These are phyloP conservation scores for Haplographium delicatum DNA, from an alignment of 495 filamentous ascomycete species.

Conservation along the genomic window DNA sequence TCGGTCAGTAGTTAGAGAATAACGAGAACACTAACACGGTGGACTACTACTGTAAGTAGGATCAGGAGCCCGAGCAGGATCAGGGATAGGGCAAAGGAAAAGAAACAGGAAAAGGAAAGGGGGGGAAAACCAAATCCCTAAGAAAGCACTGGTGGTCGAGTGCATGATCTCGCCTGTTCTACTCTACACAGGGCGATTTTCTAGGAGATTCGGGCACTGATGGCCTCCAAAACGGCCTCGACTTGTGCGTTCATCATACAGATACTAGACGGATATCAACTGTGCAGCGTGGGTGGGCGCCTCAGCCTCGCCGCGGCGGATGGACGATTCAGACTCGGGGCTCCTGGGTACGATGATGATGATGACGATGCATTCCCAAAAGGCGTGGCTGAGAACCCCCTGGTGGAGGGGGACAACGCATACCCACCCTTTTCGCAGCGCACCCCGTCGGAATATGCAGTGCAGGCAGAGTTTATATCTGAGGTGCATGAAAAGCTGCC, in stretches of 20 bases:
- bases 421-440: slow-evolving; percentile 9
- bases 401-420: slow-evolving; percentile 6
- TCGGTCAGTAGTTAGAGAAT: slow-evolving; percentile 5
- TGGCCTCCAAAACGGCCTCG: slow-evolving; percentile 6
- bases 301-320: slow-evolving; percentile 13
- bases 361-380: background rate
- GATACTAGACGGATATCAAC: background rate
- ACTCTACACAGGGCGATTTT: no score
- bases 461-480: background rate
- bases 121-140: no score
- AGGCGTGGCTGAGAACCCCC: slow-evolving; percentile 3
- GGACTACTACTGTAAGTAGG: no score
- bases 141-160: no score
- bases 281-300: background rate
- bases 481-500: slow-evolving; percentile 15
- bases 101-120: no score
- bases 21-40: no score
- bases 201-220: background rate
- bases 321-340: no score
- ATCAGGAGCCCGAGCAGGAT: no score
- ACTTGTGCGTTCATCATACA: slow-evolving; percentile 14
- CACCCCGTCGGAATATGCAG: no score
- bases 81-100: no score
- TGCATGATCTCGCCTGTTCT: no score
- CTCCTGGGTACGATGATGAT: background rate